phyloP scores from a whole-genome alignment of 768 basidiomycete species.

The Trametes cinnabarina region DNA sequence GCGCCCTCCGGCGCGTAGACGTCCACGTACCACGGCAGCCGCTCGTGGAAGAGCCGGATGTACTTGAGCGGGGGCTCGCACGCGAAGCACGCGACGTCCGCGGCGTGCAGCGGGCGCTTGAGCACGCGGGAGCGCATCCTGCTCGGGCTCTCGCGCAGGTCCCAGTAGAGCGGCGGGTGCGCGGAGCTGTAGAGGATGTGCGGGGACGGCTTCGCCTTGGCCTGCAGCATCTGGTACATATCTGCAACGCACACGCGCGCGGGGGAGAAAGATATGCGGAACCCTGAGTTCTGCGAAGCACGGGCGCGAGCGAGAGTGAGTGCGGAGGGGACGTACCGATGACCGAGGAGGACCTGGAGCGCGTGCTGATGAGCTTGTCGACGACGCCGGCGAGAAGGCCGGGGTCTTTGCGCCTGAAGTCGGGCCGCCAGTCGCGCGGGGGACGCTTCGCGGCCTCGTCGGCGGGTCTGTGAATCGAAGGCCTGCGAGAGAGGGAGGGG shows the following conservation, averaged over 20 bases:
- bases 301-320: not conserved
- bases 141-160: conserved; percentile 46
- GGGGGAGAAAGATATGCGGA: not conserved
- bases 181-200: conserved; percentile 29
- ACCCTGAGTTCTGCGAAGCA: not conserved
- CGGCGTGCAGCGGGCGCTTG: conserved; percentile 39
- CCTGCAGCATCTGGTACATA: no score
- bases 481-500: conserved; percentile 18
- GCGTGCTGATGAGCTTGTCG: conserved; percentile 14
- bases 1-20: conserved; percentile 38
- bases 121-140: conserved; percentile 46
- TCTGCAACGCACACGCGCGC: no score
- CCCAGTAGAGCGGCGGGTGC: conserved; percentile 43
- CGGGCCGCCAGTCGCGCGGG: conserved; percentile 33
- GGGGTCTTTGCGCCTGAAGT: conserved; percentile 30
- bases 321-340: conserved; percentile 8
- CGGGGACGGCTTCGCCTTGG: conserved; percentile 24
- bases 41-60: conserved; percentile 57
- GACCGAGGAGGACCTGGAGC: conserved; percentile 23
- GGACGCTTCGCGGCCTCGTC: conserved; percentile 23
- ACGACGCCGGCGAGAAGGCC: conserved; percentile 21
- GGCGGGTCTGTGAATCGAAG: conserved; percentile 8
- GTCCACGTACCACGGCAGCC: conserved; percentile 69
- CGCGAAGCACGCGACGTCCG: conserved; percentile 55
- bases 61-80: conserved; percentile 47